A percentile compares a stretch with the other conserved stretches of the same genome.
These are phyloP conservation scores for Fraxinus cuspidata DNA, from an alignment of 257 asterid species.

Conservation along the genomic window DNA sequence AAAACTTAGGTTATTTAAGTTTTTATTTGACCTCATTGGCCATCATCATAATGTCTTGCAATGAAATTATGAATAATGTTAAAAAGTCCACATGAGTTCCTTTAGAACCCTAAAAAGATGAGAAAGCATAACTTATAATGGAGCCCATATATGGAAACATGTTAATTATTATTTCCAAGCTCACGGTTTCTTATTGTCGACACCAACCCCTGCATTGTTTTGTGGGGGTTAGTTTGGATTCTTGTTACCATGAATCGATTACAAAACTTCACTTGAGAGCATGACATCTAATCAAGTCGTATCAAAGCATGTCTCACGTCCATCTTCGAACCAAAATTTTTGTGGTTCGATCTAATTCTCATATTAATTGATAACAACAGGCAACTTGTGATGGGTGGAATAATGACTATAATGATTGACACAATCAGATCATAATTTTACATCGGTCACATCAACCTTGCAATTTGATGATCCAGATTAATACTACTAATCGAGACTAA, in stretches of 20 bases:
- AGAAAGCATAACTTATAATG: background rate
- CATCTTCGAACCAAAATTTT: background rate
- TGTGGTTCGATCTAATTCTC: no score
- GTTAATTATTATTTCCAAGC: background rate
- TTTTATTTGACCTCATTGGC: background rate
- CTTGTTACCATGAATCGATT: background rate
- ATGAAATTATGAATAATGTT: background rate
- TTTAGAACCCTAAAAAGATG: conserved; percentile 10
- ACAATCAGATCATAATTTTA: no score
- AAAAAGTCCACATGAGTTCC: background rate
- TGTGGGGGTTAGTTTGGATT: background rate
- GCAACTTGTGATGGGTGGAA: no score
- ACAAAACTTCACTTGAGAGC: background rate
- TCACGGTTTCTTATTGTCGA: background rate
- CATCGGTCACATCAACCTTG: no score
- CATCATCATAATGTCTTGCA: background rate
- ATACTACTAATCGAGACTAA: background rate
- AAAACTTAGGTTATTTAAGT: background rate
- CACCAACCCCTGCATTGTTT: background rate
- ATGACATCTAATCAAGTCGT: background rate
- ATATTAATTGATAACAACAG: no score
- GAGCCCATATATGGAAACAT: background rate
- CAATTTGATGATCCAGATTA: no score
- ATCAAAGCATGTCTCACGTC: background rate
- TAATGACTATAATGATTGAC: no score